Evolutionary conservation across 192 early-diverging fungal genomes (phyloP), one percentile per base, ranked within the genome.

Genomic region (Kickxella alabastrina): DNA sequence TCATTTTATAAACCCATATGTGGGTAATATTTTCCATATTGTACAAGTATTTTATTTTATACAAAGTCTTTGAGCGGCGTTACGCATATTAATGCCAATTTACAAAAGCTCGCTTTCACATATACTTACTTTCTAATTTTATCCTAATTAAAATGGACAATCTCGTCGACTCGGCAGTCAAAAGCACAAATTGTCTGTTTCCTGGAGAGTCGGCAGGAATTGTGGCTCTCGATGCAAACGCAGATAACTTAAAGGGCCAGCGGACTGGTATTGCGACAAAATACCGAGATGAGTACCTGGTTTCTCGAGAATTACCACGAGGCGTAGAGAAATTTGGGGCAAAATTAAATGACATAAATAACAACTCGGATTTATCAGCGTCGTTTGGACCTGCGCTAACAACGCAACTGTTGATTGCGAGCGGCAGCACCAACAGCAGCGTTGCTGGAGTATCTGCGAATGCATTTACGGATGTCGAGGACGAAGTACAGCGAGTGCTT

Each of bases 201-300:
- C 45, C 39, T 27, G 63, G 70, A 0, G n/a, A 41, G 39, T 25
- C 59, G 0, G 43, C 49, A 2, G 48, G 49, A 2, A 4, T 22
- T 4, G 43, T 21, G 22, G 28, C 13, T 3, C 17, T 29, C 18
- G 57, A 50, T 3, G 28, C 39, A 6, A 31, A 38, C 27, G 23
- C 32, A 22, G 48, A 36, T 1, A n/a, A 24, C 2, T 2, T 26
- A 1, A 48, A 56, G 13, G 27, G 57, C 21, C 53, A 40, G 37
- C 25, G 35, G 2, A 6, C 31, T 37, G 52, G 45, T 23, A 13
- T 76, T 18, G 52, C 66, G 1, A 18, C 41, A 6, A 68, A 65
- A 24, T 76, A 65, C 29, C 60, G 73, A 2, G 73, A 62, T 25
- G 73, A 76, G 26, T 76, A 76, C 32, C 32, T 76, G 19, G 35